phyloP scores from a whole-genome alignment of 768 basidiomycete species.

The Suillus sp. region DNA sequence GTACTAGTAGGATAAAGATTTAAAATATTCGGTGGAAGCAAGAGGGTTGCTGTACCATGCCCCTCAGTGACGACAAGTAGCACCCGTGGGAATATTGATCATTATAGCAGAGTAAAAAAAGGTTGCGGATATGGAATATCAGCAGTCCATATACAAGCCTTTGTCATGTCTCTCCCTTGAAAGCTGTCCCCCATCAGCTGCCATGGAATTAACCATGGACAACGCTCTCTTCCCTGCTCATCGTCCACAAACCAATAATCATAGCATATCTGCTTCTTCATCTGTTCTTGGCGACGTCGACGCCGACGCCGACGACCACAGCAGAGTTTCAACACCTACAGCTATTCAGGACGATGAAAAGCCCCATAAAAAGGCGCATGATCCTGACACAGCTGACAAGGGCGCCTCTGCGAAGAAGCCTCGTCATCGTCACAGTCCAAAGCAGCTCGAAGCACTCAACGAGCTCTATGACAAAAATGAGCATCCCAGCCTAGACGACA shows the following conservation, averaged over 20 bases:
- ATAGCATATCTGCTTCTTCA: slow-evolving; percentile 17
- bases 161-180: slow-evolving; percentile 41
- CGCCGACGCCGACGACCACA: background rate
- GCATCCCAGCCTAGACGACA: slow-evolving; percentile 70
- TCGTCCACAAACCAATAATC: slow-evolving; percentile 16
- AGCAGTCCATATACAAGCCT: slow-evolving; percentile 42
- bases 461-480: slow-evolving; percentile 76
- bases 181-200: slow-evolving; percentile 31
- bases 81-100: slow-evolving; percentile 32
- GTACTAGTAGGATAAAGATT: background rate
- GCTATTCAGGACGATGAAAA: slow-evolving; percentile 28
- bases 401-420: slow-evolving; percentile 58
- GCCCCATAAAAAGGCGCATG: slow-evolving; percentile 26
- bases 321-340: slow-evolving; percentile 4
- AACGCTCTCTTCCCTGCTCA: slow-evolving; percentile 20
- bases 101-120: slow-evolving; percentile 36
- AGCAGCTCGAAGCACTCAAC: slow-evolving; percentile 75
- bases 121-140: slow-evolving; percentile 43
- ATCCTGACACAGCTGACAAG: slow-evolving; percentile 29
- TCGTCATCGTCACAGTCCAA: slow-evolving; percentile 72
- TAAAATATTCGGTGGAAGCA: background rate
- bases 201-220: slow-evolving; percentile 31
- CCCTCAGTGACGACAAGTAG: slow-evolving; percentile 19
- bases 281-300: slow-evolving; percentile 10
- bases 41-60: background rate